phyloP scores from a whole-genome alignment of 192 early-diverging fungal genomes.

The Coemansia sp. region DNA sequence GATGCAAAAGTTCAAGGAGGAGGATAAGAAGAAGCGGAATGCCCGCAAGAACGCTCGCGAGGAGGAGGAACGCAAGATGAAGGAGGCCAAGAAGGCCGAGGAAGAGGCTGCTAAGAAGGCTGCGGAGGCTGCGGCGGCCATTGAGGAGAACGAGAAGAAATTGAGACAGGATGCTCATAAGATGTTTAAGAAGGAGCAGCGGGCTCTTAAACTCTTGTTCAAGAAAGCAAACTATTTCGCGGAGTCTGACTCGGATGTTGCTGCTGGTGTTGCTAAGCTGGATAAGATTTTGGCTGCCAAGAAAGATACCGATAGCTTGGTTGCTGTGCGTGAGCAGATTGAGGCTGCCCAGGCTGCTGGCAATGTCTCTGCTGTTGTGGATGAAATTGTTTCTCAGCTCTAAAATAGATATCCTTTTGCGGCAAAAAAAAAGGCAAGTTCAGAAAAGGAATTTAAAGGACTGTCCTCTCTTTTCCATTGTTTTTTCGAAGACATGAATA shows the following conservation, averaged over 20 bases:
- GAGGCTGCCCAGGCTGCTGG: slow-evolving; percentile 65
- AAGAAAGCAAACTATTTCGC: slow-evolving; percentile 78
- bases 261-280: slow-evolving; percentile 70
- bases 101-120: slow-evolving; percentile 60
- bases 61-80: slow-evolving; percentile 56
- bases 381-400: slow-evolving; percentile 47
- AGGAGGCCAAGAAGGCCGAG: slow-evolving; percentile 54
- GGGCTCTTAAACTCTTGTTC: slow-evolving; percentile 75
- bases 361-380: slow-evolving; percentile 60
- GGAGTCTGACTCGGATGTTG: slow-evolving; percentile 62
- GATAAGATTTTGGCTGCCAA: slow-evolving; percentile 74
- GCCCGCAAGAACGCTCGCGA: slow-evolving; percentile 88
- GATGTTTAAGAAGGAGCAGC: slow-evolving; percentile 87
- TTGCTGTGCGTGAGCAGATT: slow-evolving; percentile 57
- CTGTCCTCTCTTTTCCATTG: background rate
- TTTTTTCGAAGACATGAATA: background rate
- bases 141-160: slow-evolving; percentile 76
- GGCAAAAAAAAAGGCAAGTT: background rate
- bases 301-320: slow-evolving; percentile 57
- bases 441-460: background rate
- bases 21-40: slow-evolving; percentile 85
- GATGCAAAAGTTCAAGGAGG: slow-evolving; percentile 83
- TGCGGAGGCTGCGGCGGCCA: slow-evolving; percentile 57
- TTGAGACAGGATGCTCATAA: slow-evolving; percentile 86
- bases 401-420: slow-evolving; percentile 3